Conservation (phyloP, 1,284 basidiomycete genomes). For the Ceraceosorus guamensis region DNA sequence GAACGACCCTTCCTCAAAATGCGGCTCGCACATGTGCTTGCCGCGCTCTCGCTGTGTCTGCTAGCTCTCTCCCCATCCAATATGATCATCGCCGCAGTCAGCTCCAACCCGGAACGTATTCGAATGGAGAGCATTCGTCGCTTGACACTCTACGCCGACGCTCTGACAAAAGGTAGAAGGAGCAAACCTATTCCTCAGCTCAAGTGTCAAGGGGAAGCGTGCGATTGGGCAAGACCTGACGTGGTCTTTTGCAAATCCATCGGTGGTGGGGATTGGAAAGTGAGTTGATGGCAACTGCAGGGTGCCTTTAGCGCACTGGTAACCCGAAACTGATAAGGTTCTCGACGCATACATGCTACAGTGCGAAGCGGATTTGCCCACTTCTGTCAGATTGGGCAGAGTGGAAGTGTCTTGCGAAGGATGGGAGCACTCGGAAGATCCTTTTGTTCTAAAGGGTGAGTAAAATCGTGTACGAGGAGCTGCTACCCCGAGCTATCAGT, state of each 20-base stretch:
- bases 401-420: conserved; percentile 83
- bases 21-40: no score
- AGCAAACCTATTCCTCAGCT: conserved; percentile 67
- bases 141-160: conserved; percentile 70
- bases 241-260: conserved; percentile 75
- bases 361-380: conserved; percentile 84
- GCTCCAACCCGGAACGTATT: conserved; percentile 7
- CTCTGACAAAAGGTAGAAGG: conserved; percentile 62
- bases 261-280: conserved; percentile 55
- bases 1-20: no score
- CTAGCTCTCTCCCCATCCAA: no score
- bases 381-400: conserved; percentile 67
- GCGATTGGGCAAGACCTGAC: conserved; percentile 68
- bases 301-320: background rate
- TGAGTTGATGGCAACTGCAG: conserved; percentile 1
- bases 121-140: conserved; percentile 55
- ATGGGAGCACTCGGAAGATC: conserved; percentile 70
- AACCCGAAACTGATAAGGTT: background rate
- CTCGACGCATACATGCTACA: conserved; percentile 40
- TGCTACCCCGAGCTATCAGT: no score
- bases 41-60: no score
- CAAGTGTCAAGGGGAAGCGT: conserved; percentile 66
- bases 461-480: conserved; percentile 12
- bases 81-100: no score
- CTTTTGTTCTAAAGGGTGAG: conserved; percentile 71